phyloP scores from a whole-genome alignment of 2,329 filamentous ascomycete genomes.

The Plectosphaerella sp. region DNA sequence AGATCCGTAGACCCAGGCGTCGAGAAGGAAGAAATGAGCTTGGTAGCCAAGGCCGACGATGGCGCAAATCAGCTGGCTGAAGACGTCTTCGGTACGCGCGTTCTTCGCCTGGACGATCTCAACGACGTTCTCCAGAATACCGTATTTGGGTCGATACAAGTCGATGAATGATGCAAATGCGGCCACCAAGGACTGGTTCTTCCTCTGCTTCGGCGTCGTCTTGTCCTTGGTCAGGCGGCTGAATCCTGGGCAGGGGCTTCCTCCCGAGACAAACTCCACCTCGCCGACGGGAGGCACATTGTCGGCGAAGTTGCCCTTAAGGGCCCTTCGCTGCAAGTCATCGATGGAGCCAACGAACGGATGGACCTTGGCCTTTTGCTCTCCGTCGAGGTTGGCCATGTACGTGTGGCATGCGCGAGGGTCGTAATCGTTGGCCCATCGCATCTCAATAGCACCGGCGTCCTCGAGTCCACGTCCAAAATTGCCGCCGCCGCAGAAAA shows the following conservation, averaged over 20 bases:
- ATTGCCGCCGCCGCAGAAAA: conserved; percentile 76
- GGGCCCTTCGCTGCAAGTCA: conserved; percentile 53
- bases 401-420: conserved; percentile 65
- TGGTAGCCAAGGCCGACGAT: conserved; percentile 78
- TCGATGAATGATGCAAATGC: conserved; percentile 73
- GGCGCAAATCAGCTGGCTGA: conserved; percentile 68
- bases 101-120: conserved; percentile 52
- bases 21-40: conserved; percentile 60
- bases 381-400: conserved; percentile 55
- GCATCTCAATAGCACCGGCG: conserved; percentile 58
- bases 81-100: conserved; percentile 54
- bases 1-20: conserved; percentile 65
- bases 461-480: conserved; percentile 75
- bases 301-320: conserved; percentile 42
- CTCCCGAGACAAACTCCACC: conserved; percentile 66
- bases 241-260: conserved; percentile 76
- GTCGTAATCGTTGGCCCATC: conserved; percentile 65
- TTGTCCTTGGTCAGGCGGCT: conserved; percentile 58
- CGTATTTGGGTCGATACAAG: conserved; percentile 70
- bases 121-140: conserved; percentile 72
- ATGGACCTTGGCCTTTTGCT: conserved; percentile 27
- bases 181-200: conserved; percentile 73
- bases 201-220: conserved; percentile 48
- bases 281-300: conserved; percentile 55
- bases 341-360: conserved; percentile 71